Conservation (phyloP, 129 eudicot species). For the Artemisia annua region DNA sequence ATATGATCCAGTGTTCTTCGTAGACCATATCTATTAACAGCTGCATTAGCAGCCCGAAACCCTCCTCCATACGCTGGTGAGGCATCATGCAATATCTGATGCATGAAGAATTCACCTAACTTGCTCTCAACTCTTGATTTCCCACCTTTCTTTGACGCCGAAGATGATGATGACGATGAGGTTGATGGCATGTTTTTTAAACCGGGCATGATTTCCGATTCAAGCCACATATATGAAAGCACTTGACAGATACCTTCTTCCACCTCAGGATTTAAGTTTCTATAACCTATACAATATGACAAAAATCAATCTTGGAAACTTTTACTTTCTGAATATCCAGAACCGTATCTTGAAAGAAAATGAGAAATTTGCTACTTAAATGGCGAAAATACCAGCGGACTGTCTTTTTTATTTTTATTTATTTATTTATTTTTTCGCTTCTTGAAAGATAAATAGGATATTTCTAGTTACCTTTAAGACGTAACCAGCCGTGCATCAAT, state of each 20-base stretch:
- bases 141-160: constrained; percentile 73
- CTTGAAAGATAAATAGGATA: background rate
- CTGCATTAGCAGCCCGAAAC: constrained; percentile 80
- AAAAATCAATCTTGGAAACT: constrained; percentile 2
- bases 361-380: constrained; percentile 5
- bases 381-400: background rate
- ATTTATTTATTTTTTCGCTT: background rate
- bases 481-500: constrained; percentile 97
- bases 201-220: constrained; percentile 87
- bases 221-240: constrained; percentile 96
- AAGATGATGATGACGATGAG: constrained; percentile 43
- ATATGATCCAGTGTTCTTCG: constrained; percentile 87
- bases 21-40: constrained; percentile 77
- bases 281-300: constrained; percentile 49
- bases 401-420: background rate
- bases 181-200: constrained; percentile 63
- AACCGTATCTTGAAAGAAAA: constrained; percentile 4
- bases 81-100: constrained; percentile 83
- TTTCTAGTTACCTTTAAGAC: constrained; percentile 66
- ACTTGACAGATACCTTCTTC: constrained; percentile 99
- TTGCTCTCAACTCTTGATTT: constrained; percentile 71
- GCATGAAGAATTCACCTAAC: constrained; percentile 84
- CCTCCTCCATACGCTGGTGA: constrained; percentile 98
- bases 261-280: constrained; percentile 75
- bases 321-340: constrained; percentile 5